phyloP scores from a whole-genome alignment of 2,329 filamentous ascomycete species.

The Neonectria ditissima region DNA sequence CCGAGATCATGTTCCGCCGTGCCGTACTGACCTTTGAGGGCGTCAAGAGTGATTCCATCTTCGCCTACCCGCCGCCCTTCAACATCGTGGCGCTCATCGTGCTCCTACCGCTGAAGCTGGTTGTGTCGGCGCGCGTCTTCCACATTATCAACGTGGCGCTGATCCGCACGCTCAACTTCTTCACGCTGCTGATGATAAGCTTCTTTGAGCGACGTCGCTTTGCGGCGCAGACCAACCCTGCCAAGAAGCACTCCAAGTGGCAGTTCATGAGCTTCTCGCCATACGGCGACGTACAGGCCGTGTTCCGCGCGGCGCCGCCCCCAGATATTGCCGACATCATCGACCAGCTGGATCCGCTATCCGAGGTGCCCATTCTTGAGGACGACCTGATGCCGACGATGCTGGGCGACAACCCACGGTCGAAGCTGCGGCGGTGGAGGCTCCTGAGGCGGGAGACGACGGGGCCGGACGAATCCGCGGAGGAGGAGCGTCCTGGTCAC shows the following conservation, averaged over 20 bases:
- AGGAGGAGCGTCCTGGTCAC: constrained; percentile 1
- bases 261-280: constrained; percentile 64
- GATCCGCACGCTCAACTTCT: constrained; percentile 72
- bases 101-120: constrained; percentile 74
- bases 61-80: constrained; percentile 76
- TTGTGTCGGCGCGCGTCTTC: constrained; percentile 72
- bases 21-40: constrained; percentile 80
- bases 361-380: constrained; percentile 46
- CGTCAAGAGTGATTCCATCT: constrained; percentile 78
- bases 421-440: constrained; percentile 23
- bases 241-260: constrained; percentile 48
- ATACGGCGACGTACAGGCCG: constrained; percentile 70
- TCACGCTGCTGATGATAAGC: constrained; percentile 70
- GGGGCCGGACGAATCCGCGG: background rate
- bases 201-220: constrained; percentile 71
- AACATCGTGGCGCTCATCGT: constrained; percentile 74
- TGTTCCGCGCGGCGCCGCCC: constrained; percentile 70
- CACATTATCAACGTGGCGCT: constrained; percentile 78
- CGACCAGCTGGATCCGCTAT: constrained; percentile 47
- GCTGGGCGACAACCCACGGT: constrained; percentile 36
- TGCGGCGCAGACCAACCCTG: constrained; percentile 36
- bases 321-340: constrained; percentile 49
- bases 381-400: constrained; percentile 44
- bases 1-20: constrained; percentile 78
- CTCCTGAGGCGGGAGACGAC: constrained; percentile 20